Evolutionary conservation across 768 basidiomycete genomes (phyloP).

Genomic region (Thelephora ganbajun): DNA sequence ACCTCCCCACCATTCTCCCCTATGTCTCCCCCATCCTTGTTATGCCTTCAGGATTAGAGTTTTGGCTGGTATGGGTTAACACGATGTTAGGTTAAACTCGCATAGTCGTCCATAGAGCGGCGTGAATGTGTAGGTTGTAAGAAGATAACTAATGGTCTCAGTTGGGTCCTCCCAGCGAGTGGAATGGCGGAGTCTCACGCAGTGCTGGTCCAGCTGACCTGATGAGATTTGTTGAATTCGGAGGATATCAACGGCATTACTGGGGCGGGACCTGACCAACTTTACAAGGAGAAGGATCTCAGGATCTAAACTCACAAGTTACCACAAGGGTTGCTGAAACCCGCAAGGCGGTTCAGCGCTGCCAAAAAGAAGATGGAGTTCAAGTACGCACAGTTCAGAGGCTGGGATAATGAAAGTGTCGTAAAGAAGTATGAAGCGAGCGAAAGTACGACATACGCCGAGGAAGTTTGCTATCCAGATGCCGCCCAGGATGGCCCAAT

Average conservation of each 20-base stretch:
- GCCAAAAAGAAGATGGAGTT: not conserved
- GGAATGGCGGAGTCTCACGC: no score
- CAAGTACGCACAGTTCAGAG: constrained; percentile 34
- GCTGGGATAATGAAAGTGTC: constrained; percentile 18
- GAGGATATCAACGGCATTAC: constrained; percentile 72
- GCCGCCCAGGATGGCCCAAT: constrained; percentile 53
- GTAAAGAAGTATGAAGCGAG: not conserved
- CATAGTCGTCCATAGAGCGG: no score
- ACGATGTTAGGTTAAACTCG: no score
- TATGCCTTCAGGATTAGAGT: no score
- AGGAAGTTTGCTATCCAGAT: constrained; percentile 65
- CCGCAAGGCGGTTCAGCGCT: constrained; percentile 4
- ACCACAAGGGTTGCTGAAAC: constrained; percentile 58
- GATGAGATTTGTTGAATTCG: constrained; percentile 62
- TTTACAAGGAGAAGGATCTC: not conserved
- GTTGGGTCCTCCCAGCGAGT: no score
- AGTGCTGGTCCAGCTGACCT: no score
- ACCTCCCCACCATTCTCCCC: constrained; percentile 80
- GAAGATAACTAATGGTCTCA: no score
- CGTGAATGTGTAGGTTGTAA: no score
- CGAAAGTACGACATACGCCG: constrained; percentile 42
- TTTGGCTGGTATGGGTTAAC: no score
- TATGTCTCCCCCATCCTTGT: constrained; percentile 68
- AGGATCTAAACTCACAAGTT: constrained; percentile 46
- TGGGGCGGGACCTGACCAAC: constrained; percentile 15